Base-by-base conservation (phyloP, 768 basidiomycete species). In the Suillus brevipes region DNA sequence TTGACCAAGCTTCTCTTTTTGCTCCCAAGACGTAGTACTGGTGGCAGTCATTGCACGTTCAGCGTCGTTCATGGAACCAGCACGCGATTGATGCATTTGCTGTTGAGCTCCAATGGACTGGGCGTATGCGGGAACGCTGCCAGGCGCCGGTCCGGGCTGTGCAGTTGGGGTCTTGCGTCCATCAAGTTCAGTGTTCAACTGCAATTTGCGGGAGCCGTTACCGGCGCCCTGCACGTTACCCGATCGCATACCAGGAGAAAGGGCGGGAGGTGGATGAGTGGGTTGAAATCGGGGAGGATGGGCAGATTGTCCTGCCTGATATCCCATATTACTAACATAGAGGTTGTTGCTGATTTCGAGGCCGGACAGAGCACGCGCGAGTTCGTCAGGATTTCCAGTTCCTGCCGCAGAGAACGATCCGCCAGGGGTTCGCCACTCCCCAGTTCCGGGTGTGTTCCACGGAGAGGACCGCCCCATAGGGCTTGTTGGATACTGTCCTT, bases 281-380 rank as follows among this genome's bases (percentile, higher is more conserved):
- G 81, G 68, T 69, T 84, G 89, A 79, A 92, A 92, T 49, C 90
- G 84, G 43, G 91, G 91, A 6, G 90, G 89, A 70, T 88, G 87
- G 12, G 74, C 77, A 61, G 84, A 83, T 67, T 88, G 89, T 37
- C 85, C 82, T 25, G 61, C 75, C 66, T 82, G 83, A 65, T 71
- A 70, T 8, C 80, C 65, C 42, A 70, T 58, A 63, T 66, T 75
- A 57, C 71, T 65, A 61, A 72, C 70, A 68, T 74, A 76, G 64
- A 76, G 62, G 59, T 72, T 71, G 64, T 67, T 68, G 64, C 78
- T 78, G 37, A 94, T 78, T 69, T 93, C 91, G 62, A 94, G 80
- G 40, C 84, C 78, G 18, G 89, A 87, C 31, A 94, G 79, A 20
- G 90, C 92, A 49, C 87, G 86, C 68, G 89, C 85, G 18, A 94